A percentile compares a stretch with the other conserved stretches of the same genome.
phyloP scores from a whole-genome alignment of 805 yeast species.

The Yarrowia phangngaensis region DNA sequence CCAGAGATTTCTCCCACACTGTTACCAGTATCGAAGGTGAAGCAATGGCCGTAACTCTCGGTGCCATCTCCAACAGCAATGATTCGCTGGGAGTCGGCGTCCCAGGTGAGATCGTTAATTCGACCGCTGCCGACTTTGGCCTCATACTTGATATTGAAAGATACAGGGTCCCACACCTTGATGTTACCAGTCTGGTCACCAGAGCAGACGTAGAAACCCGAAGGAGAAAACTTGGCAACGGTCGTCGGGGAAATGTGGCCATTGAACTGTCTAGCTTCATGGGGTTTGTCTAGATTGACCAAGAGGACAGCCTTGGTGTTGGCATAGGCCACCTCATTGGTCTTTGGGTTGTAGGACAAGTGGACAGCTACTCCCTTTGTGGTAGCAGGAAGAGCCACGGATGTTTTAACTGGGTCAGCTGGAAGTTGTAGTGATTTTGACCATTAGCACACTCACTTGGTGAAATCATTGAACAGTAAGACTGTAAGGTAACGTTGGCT shows the following conservation, averaged over 20 bases:
- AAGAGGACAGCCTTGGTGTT: constrained; percentile 75
- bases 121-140: constrained; percentile 75
- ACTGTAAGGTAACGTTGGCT: background rate
- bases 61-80: constrained; percentile 95
- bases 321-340: constrained; percentile 74
- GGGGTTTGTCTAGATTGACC: constrained; percentile 57
- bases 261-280: constrained; percentile 58
- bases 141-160: constrained; percentile 68
- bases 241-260: constrained; percentile 71
- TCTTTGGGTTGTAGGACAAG: constrained; percentile 65
- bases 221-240: constrained; percentile 81
- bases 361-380: constrained; percentile 65
- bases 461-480: constrained; percentile 9
- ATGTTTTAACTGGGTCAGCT: constrained; percentile 36
- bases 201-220: constrained; percentile 84
- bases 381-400: constrained; percentile 81
- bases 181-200: constrained; percentile 91
- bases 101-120: constrained; percentile 85
- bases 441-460: constrained; percentile 1
- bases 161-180: constrained; percentile 74
- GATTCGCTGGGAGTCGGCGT: constrained; percentile 75
- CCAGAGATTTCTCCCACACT: constrained; percentile 96
- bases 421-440: too few relatives aligned
- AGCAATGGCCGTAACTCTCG: constrained; percentile 87
- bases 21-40: constrained; percentile 92